Evolutionary conservation across 1,284 basidiomycete species (phyloP).

Genomic region (Laetiporus sulphureus): DNA sequence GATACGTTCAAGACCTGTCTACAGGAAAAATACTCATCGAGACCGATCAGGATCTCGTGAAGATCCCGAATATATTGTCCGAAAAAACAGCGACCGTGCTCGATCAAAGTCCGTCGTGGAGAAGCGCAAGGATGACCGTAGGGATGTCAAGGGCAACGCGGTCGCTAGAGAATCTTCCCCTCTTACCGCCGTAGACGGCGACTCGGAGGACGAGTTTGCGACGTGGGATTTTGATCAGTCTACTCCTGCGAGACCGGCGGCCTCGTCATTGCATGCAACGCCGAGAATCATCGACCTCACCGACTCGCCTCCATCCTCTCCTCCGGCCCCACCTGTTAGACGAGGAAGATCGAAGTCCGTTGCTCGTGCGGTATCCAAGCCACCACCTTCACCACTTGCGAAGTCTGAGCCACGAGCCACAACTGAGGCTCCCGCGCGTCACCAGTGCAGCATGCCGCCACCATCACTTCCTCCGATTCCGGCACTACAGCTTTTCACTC

Average conservation of each 20-base stretch:
- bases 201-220: conserved; percentile 43
- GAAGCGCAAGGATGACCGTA: too few relatives aligned
- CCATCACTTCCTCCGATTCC: conserved; percentile 2
- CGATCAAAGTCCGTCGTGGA: too few relatives aligned
- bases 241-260: conserved; percentile 13
- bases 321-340: conserved; percentile 7
- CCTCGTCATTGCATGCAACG: conserved; percentile 2
- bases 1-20: too few relatives aligned
- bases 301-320: conserved; percentile 19
- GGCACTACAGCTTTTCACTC: conserved; percentile 27
- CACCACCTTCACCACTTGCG: neutral
- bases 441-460: neutral
- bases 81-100: too few relatives aligned
- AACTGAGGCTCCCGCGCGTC: conserved; percentile 1
- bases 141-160: too few relatives aligned
- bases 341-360: conserved; percentile 8
- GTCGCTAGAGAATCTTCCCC: too few relatives aligned
- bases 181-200: too few relatives aligned
- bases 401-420: neutral
- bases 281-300: conserved; percentile 32
- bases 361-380: neutral
- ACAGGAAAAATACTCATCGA: too few relatives aligned
- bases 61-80: too few relatives aligned
- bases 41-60: too few relatives aligned
- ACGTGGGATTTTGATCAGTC: conserved; percentile 35